Base-by-base conservation (phyloP, 768 basidiomycete genomes). In the Mycena galopus region DNA sequence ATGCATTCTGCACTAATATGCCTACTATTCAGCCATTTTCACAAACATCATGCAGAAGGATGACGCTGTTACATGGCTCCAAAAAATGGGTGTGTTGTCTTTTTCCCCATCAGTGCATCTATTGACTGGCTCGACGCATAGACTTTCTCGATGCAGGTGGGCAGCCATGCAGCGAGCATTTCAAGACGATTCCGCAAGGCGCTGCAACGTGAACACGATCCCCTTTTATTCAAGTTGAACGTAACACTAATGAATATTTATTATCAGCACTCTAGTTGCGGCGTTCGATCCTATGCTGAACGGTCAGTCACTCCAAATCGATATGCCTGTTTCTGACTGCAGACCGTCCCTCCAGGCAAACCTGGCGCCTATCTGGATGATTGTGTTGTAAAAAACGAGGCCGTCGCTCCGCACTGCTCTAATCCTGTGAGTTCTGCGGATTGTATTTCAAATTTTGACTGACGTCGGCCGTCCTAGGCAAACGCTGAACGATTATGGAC, bases 211-310 rank as follows among this genome's bases (percentile, higher is more conserved):
- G n/a, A n/a, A n/a, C n/a, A 39, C 7, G 39, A 39, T 39, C 9
- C n/a, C n/a, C n/a, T 10, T 39, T 39, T 39, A 10, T 39, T 39
- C 12, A 12, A 35, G 7, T 35, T 39, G 39, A 10, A 16, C 39
- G 17, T 12, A 35, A 35, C 33, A 35, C 35, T 37, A 14, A 37
- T 6, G 35, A 37, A 42, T 50, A 16, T 30, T 9, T 27, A 39
- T 44, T 33, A n/a, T n/a, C n/a, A 73, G 73, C 21, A 73, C 73
- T 19, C 8, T 73, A 11, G 51, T 47, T n/a, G 68, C 73, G n/a
- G 73, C 73, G 14, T 69, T 73, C 37, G 72, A 73, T 32, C 67
- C 67, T 4, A 21, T 37, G 4, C 56, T 73, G 27, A 32, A 73
- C 4, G 73, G 72, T 73, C 12, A 58, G 69, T 44, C 8, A 8